Evolutionary conservation across 306 rosid genomes (phyloP), one percentile per base, ranked within the genome.

Genomic region (Quercus mongolica): DNA sequence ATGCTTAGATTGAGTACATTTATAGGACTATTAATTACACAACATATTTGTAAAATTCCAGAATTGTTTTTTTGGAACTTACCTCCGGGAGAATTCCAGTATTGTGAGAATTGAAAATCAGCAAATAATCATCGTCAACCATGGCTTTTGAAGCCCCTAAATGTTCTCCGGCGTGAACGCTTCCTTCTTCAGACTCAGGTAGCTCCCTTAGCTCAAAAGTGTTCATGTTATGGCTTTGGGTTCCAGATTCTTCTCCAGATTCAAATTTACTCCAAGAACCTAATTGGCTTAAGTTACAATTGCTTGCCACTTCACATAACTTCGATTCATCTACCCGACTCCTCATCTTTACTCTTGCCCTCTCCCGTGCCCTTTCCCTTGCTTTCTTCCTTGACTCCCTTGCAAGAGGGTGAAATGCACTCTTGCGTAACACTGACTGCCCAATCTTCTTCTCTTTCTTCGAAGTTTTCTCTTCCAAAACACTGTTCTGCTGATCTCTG

Each of bases 351-450:
- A 86, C 89, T 72, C 61, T 74, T 1, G 98, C 88, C 46, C 98
- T 25, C 56, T 88, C 89, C 46, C 94, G 82, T 0, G 98, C 98
- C 49, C 93, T 88, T 61, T 76, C 97, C 77, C 98, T 95, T 1
- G 98, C 98, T 74, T 65, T 88, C 35, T 85, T 92, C 82, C 98
- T 92, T 1, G 88, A 84, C 72, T 85, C 95, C 67, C 69, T 95
- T 2, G 83, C 81, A 12, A 70, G 74, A 19, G 87, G 82, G 73
- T 85, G 82, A 78, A 86, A 78, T 57, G 82, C 72, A 65, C 79
- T 72, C 78, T 81, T 89, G 69, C 92, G 81, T 13, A 58, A 81
- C 77, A 56, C 74, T 12, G 54, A 13, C 54, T 49, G 54, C 64
- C 74, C 78, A 6, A 23, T 74, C 74, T 56, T 71, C 49, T 62